Percentiles rank a stretch among this genome's conserved stretches.
phyloP scores from a whole-genome alignment of 176 grass and related monocot species.

The Poa annua region DNA sequence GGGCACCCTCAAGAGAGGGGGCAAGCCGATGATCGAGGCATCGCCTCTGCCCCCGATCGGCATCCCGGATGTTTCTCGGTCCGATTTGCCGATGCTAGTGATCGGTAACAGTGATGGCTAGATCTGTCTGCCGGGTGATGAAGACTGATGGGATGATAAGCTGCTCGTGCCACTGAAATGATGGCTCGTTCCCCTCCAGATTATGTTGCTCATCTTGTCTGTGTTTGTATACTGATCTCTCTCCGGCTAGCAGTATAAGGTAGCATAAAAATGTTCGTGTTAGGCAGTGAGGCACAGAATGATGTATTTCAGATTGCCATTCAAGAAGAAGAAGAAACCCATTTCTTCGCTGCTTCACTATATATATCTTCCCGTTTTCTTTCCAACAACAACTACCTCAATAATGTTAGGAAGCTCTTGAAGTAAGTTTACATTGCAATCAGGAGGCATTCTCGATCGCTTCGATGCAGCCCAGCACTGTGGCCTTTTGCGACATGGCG shows the following conservation, averaged over 20 bases:
- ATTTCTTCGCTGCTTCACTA: not conserved
- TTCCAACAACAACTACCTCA: not conserved
- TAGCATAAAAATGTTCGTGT: too few species aligned
- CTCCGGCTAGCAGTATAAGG: too few species aligned
- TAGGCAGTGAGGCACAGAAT: too few species aligned
- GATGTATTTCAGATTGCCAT: too few species aligned
- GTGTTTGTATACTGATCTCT: too few species aligned
- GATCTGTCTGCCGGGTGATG: not conserved
- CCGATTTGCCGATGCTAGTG: slow-evolving; percentile 32
- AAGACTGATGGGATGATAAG: not conserved
- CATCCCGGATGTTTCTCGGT: slow-evolving; percentile 14
- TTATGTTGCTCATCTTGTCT: not conserved
- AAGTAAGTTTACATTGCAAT: slow-evolving; percentile 5
- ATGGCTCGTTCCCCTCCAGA: not conserved
- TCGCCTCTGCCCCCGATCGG: slow-evolving; percentile 40
- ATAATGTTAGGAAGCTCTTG: not conserved
- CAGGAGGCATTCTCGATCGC: slow-evolving; percentile 79
- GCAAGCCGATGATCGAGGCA: slow-evolving; percentile 35
- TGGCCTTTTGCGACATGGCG: slow-evolving; percentile 79
- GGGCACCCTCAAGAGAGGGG: not conserved
- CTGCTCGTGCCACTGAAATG: not conserved
- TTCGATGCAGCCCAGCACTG: slow-evolving; percentile 80
- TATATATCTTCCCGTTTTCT: not conserved
- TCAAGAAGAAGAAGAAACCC: too few species aligned
- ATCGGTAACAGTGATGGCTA: slow-evolving; percentile 11